phyloP scores from a whole-genome alignment of 768 basidiomycete species.

The Tylopilus rubrobrunneus region DNA sequence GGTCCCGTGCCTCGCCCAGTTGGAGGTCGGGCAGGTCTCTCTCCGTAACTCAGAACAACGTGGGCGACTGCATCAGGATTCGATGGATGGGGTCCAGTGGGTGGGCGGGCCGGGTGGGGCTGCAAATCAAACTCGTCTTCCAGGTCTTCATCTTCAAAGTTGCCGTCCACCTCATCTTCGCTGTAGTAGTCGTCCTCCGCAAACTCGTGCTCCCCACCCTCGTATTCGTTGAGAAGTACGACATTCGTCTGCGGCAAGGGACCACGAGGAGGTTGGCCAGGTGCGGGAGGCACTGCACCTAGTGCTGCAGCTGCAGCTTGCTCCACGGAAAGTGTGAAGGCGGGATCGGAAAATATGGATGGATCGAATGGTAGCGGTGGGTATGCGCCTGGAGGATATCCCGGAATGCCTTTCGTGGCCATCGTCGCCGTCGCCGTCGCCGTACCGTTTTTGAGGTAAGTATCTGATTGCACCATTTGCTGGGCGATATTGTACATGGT shows the following conservation, averaged over 20 bases:
- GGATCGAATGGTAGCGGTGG: conserved; percentile 47
- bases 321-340: conserved; percentile 49
- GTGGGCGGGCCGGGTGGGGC: conserved; percentile 21
- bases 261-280: conserved; percentile 32
- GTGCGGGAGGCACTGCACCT: conserved; percentile 26
- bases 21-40: conserved; percentile 20
- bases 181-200: conserved; percentile 44
- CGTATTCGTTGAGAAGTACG: conserved; percentile 38
- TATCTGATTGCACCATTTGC: conserved; percentile 52
- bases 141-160: conserved; percentile 37
- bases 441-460: conserved; percentile 35
- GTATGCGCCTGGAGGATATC: conserved; percentile 41
- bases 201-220: conserved; percentile 34
- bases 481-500: conserved; percentile 69
- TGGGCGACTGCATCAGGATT: conserved; percentile 32
- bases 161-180: conserved; percentile 44
- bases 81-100: conserved; percentile 12
- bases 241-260: conserved; percentile 32
- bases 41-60: conserved; percentile 40
- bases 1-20: background rate
- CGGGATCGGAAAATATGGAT: conserved; percentile 51
- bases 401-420: conserved; percentile 33
- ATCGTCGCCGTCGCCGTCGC: conserved; percentile 29
- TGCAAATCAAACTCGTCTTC: conserved; percentile 30
- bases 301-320: conserved; percentile 40